Percentiles rank a stretch among this genome's conserved stretches.
phyloP scores from a whole-genome alignment of 208 protist genomes.

The Perkinsela sp. region DNA sequence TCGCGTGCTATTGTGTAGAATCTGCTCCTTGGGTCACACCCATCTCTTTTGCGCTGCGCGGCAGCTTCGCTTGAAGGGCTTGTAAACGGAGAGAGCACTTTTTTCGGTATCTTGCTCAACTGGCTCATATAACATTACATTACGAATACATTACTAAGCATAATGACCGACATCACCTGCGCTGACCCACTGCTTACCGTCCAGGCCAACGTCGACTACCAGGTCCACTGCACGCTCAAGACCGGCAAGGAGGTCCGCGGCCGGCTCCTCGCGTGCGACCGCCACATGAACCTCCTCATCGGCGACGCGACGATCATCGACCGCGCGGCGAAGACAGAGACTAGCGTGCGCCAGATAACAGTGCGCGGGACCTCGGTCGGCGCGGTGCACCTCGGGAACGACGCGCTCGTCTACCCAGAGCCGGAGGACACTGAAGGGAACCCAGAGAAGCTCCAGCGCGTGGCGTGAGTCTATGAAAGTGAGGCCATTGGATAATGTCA shows the following conservation, averaged over 20 bases:
- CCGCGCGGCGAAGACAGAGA: background rate
- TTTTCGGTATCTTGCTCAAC: no score
- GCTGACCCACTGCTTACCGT: background rate
- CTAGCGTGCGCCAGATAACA: background rate
- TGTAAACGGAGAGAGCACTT: no score
- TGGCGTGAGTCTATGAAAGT: no score
- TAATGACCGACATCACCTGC: no score
- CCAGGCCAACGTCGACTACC: background rate
- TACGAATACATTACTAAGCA: no score
- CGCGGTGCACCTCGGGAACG: background rate
- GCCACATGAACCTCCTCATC: background rate
- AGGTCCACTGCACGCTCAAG: background rate
- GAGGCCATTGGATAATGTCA: no score
- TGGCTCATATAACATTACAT: no score
- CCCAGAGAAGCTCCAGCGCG: no score
- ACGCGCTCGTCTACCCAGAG: background rate
- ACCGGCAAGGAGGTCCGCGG: background rate
- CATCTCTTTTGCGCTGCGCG: no score
- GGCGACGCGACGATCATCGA: background rate
- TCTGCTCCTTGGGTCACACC: no score
- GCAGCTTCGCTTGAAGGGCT: no score
- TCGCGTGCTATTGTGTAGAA: no score
- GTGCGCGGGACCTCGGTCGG: background rate
- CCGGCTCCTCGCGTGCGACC: background rate
- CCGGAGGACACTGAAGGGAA: background rate